A percentile compares a stretch with the other conserved stretches of the same genome.
Conservation (phyloP, 306 rosid genomes). For the Castanopsis chinensis region DNA sequence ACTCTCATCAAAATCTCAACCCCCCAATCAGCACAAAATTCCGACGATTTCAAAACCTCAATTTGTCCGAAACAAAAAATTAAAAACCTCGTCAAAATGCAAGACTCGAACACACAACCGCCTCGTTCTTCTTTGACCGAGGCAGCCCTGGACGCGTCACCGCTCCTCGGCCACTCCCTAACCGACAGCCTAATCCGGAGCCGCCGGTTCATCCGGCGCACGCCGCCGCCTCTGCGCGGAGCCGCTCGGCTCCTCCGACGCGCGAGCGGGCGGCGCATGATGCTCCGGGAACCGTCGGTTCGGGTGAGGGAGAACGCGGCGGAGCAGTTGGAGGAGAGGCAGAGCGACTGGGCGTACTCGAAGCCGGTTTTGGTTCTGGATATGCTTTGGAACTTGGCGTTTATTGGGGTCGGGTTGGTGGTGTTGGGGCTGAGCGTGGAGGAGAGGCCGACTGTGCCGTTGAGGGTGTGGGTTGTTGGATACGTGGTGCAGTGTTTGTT, state of each 20-base stretch:
- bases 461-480: conserved; percentile 79
- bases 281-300: conserved; percentile 71
- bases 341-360: conserved; percentile 71
- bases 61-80: no score
- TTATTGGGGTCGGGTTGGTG: conserved; percentile 37
- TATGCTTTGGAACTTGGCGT: conserved; percentile 67
- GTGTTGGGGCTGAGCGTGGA: conserved; percentile 48
- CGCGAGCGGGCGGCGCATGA: conserved; percentile 66
- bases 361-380: conserved; percentile 64
- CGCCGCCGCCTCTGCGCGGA: conserved; percentile 44
- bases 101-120: conserved; percentile 21
- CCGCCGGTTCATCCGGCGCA: conserved; percentile 46
- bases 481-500: conserved; percentile 51
- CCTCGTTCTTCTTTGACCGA: conserved; percentile 29
- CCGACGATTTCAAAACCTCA: no score
- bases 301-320: conserved; percentile 81
- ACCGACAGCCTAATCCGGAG: conserved; percentile 42
- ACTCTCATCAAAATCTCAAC: background rate
- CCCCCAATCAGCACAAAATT: no score
- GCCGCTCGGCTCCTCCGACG: conserved; percentile 65
- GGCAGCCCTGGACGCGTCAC: conserved; percentile 46
- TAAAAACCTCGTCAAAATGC: conserved; percentile 30
- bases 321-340: conserved; percentile 80
- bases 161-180: conserved; percentile 47
- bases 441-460: conserved; percentile 66